Base-by-base conservation (phyloP, 2,329 filamentous ascomycete genomes). In the Aspergillus sp. region DNA sequence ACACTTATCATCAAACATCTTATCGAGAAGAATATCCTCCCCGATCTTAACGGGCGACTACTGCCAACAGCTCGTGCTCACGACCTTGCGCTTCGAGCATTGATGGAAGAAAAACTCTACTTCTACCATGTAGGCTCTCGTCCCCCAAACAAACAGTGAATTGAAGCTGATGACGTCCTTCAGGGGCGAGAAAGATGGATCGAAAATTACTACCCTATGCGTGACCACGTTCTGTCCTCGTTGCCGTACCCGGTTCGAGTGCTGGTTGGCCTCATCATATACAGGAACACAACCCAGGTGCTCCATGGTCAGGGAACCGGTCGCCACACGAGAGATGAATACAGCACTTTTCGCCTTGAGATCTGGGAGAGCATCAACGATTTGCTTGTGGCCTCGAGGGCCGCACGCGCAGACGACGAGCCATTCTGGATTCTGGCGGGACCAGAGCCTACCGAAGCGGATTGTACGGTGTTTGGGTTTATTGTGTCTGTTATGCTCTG, bases 61-160 rank as follows among this genome's bases (percentile, higher is more conserved):
- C 61, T 67, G 0, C 65, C 73, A 0, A 56, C 60, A 0, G 65
- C 77, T 19, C 72, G 63, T 38, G 75, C 77, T 0, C 66, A 76
- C 0, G 83, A 86, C 63, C 61, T 83, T 8, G 79, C 76, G 0
- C 54, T 86, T 1, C 68, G 77, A 14, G 77, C 81, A 0, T 58
- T 87, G 47, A 53, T 86, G 20, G 83, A 87, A 66, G 82, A 87
- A 17, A 83, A 80, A 63, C 56, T 84, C 13, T 82, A 80, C 60
- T 86, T 85, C 56, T 83, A 79, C 52, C 71, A 78, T 22, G 77
- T 80, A 53, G 35, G 65, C 63, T 14, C 30, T 24, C 10, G 22
- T 22, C 5, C 22, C 7, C 5, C 22, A 22, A 22, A 7, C 5
- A 22, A 7, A 22, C 3, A 22, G 3, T 22, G 22, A 22, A 22